A percentile compares a stretch with the other conserved stretches of the same genome.
phyloP scores from a whole-genome alignment of 106 monocot genomes.

The Ottelia alismoides region DNA sequence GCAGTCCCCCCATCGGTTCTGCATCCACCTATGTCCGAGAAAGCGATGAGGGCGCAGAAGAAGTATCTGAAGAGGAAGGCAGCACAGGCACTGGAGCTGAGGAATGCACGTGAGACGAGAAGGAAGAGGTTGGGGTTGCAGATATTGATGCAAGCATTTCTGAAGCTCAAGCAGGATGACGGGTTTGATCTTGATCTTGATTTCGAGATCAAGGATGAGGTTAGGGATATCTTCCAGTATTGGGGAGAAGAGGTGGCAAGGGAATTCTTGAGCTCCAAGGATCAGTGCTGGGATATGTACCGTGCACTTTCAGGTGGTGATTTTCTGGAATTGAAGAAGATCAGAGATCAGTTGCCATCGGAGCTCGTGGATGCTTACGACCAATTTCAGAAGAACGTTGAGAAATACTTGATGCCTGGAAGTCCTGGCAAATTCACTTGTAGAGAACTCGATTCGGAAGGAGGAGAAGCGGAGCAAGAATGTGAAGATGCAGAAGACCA shows the following conservation, averaged over 20 bases:
- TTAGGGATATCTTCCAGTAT: conserved; percentile 44
- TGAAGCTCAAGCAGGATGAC: conserved; percentile 41
- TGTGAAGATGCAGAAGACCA: conserved; percentile 28
- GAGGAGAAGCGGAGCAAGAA: conserved; percentile 19
- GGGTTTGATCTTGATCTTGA: conserved; percentile 57
- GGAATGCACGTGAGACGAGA: conserved; percentile 86
- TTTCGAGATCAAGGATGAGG: conserved; percentile 46
- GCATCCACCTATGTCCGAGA: conserved; percentile 75
- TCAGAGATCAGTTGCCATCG: conserved; percentile 69
- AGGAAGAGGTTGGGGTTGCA: conserved; percentile 83
- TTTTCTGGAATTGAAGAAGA: conserved; percentile 60
- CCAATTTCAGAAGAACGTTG: conserved; percentile 51
- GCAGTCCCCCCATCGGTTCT: conserved; percentile 75
- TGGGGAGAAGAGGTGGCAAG: conserved; percentile 61
- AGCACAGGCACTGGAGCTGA: conserved; percentile 57
- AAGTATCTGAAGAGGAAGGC: conserved; percentile 76
- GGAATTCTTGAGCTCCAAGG: conserved; percentile 49
- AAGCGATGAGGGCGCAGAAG: conserved; percentile 84
- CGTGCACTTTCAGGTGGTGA: conserved; percentile 56
- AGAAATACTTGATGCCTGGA: conserved; percentile 52
- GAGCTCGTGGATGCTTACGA: conserved; percentile 74
- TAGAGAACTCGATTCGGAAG: background rate
- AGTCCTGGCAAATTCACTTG: background rate
- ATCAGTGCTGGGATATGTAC: conserved; percentile 59
- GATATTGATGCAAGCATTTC: conserved; percentile 68